These are phyloP conservation scores for Suhomyces ambrosiae DNA, from an alignment of 1,139 yeast species.

Conservation along the genomic window DNA sequence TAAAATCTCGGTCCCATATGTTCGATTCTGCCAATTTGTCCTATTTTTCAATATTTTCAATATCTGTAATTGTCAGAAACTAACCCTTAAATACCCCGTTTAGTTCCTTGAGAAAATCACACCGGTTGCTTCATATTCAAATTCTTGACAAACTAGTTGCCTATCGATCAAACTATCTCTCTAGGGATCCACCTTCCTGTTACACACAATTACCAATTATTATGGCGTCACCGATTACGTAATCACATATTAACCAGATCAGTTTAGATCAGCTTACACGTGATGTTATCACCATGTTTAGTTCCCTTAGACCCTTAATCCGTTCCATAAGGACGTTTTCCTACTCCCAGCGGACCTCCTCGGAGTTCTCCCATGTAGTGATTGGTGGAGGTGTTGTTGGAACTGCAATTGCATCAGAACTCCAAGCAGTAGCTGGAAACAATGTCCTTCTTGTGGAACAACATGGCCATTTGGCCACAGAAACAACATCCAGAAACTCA, in stretches of 20 bases:
- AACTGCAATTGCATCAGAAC: slow-evolving; percentile 73
- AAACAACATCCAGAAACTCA: slow-evolving; percentile 84
- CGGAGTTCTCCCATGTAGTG: slow-evolving; percentile 76
- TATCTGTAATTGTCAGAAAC: no score
- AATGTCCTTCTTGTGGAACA: slow-evolving; percentile 70
- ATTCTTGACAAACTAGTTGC: no score
- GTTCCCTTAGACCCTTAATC: not conserved
- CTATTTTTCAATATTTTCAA: no score
- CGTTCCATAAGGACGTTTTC: not conserved
- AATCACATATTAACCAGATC: no score
- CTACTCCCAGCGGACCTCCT: not conserved
- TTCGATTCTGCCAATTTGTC: no score
- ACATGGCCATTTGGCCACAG: slow-evolving; percentile 65
- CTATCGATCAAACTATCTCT: no score
- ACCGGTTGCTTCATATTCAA: no score
- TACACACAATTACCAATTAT: no score
- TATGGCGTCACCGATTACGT: not conserved
- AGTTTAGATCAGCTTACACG: not conserved
- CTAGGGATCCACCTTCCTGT: no score
- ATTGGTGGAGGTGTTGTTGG: slow-evolving; percentile 93
- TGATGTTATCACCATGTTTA: not conserved
- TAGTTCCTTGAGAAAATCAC: no score
- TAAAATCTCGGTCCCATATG: no score
- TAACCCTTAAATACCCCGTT: no score
- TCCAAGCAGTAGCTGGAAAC: slow-evolving; percentile 47